A percentile compares a stretch with the other conserved stretches of the same genome.
phyloP scores from a whole-genome alignment of 1,284 basidiomycete species.

The Irpex sp. region DNA sequence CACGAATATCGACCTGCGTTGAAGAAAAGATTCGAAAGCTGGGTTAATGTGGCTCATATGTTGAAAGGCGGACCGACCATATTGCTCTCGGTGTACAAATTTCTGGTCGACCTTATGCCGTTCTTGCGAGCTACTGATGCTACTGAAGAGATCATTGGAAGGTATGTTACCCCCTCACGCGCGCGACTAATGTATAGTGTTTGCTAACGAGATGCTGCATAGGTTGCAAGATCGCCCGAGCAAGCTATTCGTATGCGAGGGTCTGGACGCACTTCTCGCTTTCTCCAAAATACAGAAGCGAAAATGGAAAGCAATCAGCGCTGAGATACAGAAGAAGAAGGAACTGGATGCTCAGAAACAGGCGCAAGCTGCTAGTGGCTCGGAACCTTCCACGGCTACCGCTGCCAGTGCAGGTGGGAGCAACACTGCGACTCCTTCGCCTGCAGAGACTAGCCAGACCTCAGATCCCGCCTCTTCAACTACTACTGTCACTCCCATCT shows the following conservation, averaged over 20 bases:
- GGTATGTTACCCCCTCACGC: conserved; percentile 32
- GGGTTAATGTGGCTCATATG: conserved; percentile 37
- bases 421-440: neutral
- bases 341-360: neutral
- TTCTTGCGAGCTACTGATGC: conserved; percentile 48
- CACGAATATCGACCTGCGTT: conserved; percentile 57
- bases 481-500: neutral
- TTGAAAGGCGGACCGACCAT: conserved; percentile 34
- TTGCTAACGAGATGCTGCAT: neutral
- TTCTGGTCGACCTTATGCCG: conserved; percentile 49
- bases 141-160: conserved; percentile 48
- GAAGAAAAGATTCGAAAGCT: conserved; percentile 52
- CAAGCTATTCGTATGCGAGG: conserved; percentile 49
- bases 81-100: conserved; percentile 38
- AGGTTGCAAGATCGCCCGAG: conserved; percentile 52
- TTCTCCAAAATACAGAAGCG: conserved; percentile 51
- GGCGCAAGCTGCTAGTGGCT: neutral
- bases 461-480: neutral
- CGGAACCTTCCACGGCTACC: neutral
- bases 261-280: conserved; percentile 40
- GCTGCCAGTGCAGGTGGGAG: neutral
- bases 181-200: neutral
- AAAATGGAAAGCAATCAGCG: conserved; percentile 14
- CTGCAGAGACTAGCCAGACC: neutral
- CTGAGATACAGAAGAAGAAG: conserved; percentile 1